Conservation (phyloP, 2,329 filamentous ascomycete species). For the Colletotrichum somersetense region DNA sequence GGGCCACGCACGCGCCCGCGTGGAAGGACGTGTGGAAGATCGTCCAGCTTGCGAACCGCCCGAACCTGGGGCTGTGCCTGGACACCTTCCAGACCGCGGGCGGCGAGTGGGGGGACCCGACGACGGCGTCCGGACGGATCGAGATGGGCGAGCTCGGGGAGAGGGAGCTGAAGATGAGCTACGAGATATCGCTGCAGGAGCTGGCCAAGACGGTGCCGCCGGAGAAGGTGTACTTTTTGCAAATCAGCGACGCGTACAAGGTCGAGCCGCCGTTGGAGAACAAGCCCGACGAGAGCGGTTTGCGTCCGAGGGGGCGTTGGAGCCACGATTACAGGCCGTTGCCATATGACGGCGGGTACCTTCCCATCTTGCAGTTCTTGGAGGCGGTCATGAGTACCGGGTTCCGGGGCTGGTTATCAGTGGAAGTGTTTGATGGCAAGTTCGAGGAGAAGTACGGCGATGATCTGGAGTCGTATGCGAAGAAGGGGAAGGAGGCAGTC, state of each 20-base stretch:
- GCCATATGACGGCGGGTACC: constrained; percentile 77
- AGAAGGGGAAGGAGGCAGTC: constrained; percentile 43
- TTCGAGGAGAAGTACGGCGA: constrained; percentile 50
- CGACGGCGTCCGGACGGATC: constrained; percentile 69
- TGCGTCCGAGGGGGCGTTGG: constrained; percentile 75
- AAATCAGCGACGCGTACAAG: constrained; percentile 81
- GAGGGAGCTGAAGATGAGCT: constrained; percentile 63
- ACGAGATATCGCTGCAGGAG: constrained; percentile 66
- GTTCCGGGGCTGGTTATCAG: constrained; percentile 74
- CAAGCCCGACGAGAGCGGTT: constrained; percentile 61
- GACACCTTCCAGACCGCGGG: constrained; percentile 84
- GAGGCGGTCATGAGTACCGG: constrained; percentile 76
- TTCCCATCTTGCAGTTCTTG: constrained; percentile 75
- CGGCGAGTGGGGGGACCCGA: constrained; percentile 80
- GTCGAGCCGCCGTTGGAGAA: constrained; percentile 67
- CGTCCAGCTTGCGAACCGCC: constrained; percentile 70
- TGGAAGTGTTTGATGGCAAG: constrained; percentile 66
- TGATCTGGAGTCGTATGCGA: constrained; percentile 46
- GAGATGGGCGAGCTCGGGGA: constrained; percentile 56
- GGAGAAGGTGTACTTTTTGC: constrained; percentile 80
- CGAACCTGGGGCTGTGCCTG: constrained; percentile 80
- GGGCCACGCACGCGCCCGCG: constrained; percentile 76
- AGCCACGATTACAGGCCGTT: constrained; percentile 78
- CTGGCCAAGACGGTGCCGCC: constrained; percentile 69
- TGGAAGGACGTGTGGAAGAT: constrained; percentile 81